Evolutionary conservation across 257 asterid genomes (phyloP).

Genomic region (Datura wrightii): DNA sequence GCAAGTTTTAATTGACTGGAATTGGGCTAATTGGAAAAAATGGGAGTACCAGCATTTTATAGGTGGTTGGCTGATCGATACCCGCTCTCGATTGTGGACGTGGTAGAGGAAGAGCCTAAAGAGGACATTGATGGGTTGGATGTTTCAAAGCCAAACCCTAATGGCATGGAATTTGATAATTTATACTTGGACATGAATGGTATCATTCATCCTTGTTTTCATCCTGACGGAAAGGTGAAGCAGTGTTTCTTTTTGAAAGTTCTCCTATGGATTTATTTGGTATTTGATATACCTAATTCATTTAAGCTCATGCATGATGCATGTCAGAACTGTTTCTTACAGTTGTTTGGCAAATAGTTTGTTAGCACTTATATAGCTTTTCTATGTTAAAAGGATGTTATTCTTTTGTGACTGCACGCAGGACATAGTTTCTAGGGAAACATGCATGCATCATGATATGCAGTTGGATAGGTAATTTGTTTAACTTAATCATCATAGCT

Average conservation of each 20-base stretch:
- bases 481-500: constrained; percentile 16
- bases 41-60: constrained; percentile 98
- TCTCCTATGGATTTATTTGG: background rate
- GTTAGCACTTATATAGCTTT: constrained; percentile 4
- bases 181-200: constrained; percentile 95
- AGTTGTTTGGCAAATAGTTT: constrained; percentile 1
- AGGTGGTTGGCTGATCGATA: constrained; percentile 97
- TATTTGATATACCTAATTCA: background rate
- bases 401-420: background rate
- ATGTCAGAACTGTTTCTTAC: background rate
- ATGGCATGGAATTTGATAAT: constrained; percentile 88
- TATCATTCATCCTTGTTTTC: constrained; percentile 96
- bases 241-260: constrained; percentile 14
- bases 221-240: constrained; percentile 88
- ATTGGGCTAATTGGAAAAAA: constrained; percentile 33
- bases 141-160: constrained; percentile 80
- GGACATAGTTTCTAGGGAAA: background rate
- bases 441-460: constrained; percentile 14
- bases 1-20: constrained; percentile 12
- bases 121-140: constrained; percentile 47
- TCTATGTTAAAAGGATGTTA: background rate
- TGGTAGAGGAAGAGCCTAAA: constrained; percentile 74
- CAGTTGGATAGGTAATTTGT: background rate
- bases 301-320: constrained; percentile 10
- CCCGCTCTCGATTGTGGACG: constrained; percentile 79